phyloP scores from a whole-genome alignment of 768 basidiomycete genomes.

The Xanthoconium stramineum region DNA sequence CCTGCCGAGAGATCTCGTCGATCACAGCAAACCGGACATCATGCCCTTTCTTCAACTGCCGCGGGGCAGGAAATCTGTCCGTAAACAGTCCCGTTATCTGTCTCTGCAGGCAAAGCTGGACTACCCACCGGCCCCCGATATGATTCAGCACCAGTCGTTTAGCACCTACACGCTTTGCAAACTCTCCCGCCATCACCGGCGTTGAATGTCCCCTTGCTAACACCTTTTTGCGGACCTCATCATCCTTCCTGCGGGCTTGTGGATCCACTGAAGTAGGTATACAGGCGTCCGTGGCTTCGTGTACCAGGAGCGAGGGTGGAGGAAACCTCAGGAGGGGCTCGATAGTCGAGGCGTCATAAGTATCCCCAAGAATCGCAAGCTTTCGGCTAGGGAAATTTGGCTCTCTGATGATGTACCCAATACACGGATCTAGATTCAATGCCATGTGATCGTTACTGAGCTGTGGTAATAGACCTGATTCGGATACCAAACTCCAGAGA shows the following conservation, averaged over 20 bases:
- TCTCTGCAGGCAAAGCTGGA: neutral
- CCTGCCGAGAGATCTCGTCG: conserved; percentile 59
- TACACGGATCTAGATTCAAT: conserved; percentile 60
- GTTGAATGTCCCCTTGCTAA: conserved; percentile 75
- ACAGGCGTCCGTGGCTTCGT: conserved; percentile 79
- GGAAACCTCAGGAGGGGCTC: conserved; percentile 52
- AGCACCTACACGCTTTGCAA: conserved; percentile 62
- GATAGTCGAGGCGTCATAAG: conserved; percentile 59
- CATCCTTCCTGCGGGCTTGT: conserved; percentile 40
- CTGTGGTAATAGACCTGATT: neutral
- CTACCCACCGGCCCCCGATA: conserved; percentile 60
- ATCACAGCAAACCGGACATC: conserved; percentile 44
- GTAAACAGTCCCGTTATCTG: neutral
- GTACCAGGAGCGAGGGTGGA: conserved; percentile 67
- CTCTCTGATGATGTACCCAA: conserved; percentile 77
- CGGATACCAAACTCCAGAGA: neutral
- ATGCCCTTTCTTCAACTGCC: conserved; percentile 28
- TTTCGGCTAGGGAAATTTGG: conserved; percentile 48
- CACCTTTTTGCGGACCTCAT: conserved; percentile 46
- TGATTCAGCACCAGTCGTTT: conserved; percentile 71
- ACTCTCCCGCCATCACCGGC: conserved; percentile 72
- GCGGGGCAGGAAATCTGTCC: conserved; percentile 53
- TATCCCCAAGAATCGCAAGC: conserved; percentile 77
- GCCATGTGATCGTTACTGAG: neutral
- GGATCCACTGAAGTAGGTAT: conserved; percentile 57